Evolutionary conservation across 2,329 filamentous ascomycete species (phyloP).

Genomic region (Ophiostoma populinum): DNA sequence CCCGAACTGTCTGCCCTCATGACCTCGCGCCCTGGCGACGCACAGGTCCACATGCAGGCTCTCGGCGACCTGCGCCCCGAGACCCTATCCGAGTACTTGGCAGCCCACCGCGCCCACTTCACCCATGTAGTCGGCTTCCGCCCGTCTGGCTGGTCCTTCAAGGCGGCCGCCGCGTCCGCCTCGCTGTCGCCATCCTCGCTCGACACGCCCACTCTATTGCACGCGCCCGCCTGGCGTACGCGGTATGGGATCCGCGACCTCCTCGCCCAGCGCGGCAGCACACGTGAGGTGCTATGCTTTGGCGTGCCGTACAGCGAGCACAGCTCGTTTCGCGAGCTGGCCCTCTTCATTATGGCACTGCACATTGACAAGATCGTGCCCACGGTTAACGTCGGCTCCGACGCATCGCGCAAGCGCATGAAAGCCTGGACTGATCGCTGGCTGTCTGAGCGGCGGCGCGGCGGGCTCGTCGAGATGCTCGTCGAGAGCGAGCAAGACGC

Average conservation of each 20-base stretch:
- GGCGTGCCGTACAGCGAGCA: conserved; percentile 95
- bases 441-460: conserved; percentile 38
- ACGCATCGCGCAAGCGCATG: conserved; percentile 39
- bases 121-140: conserved; percentile 77
- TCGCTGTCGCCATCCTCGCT: conserved; percentile 32
- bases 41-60: conserved; percentile 95
- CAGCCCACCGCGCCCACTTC: conserved; percentile 65
- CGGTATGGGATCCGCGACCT: conserved; percentile 57
- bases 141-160: conserved; percentile 78
- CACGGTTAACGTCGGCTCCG: conserved; percentile 67
- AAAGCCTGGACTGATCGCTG: conserved; percentile 48
- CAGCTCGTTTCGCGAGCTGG: conserved; percentile 83
- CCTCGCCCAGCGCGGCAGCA: conserved; percentile 67
- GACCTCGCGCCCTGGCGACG: conserved; percentile 63
- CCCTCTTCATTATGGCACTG: conserved; percentile 78
- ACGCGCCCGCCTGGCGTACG: conserved; percentile 54
- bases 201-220: conserved; percentile 32
- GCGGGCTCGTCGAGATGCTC: conserved; percentile 31
- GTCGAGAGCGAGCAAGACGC: conserved; percentile 16
- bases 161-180: conserved; percentile 32
- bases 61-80: conserved; percentile 87
- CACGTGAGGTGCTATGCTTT: conserved; percentile 68
- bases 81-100: conserved; percentile 77
- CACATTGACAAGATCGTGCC: conserved; percentile 81
- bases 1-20: conserved; percentile 60